phyloP scores from a whole-genome alignment of 129 eudicot genomes.

The Centaurea solstitialis region DNA sequence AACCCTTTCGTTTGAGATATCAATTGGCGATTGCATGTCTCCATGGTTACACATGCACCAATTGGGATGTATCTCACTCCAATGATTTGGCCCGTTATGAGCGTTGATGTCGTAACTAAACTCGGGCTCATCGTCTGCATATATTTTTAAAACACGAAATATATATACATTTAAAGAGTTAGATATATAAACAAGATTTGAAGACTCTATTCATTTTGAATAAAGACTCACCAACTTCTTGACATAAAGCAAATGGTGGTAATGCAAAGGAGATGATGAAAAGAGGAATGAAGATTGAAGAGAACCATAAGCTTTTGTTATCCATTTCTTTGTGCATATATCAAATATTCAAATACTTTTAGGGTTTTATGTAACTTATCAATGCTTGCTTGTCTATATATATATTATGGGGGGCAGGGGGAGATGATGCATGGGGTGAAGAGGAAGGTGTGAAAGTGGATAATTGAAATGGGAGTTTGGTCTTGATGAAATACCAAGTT shows the following conservation, averaged over 20 bases:
- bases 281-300: constrained; percentile 36
- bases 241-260: constrained; percentile 24
- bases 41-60: constrained; percentile 62
- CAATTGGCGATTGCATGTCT: constrained; percentile 74
- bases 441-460: constrained; percentile 18
- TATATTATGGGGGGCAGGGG: too few relatives aligned
- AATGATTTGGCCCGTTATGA: constrained; percentile 43
- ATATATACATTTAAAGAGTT: neutral
- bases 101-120: constrained; percentile 38
- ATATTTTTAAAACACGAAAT: neutral
- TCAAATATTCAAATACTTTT: neutral
- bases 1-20: constrained; percentile 47
- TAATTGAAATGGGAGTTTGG: constrained; percentile 4
- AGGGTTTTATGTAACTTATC: constrained; percentile 6
- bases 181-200: neutral
- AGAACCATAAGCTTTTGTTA: constrained; percentile 1
- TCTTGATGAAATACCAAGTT: constrained; percentile 15
- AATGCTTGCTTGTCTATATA: too few relatives aligned
- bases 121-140: constrained; percentile 57
- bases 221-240: constrained; percentile 56
- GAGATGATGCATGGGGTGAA: too few relatives aligned
- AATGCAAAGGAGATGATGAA: constrained; percentile 13
- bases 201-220: neutral
- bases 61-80: constrained; percentile 58
- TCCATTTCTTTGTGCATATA: constrained; percentile 17